Evolutionary conservation across 129 eudicot genomes (phyloP).

Genomic region (Oenanthe sinensis): DNA sequence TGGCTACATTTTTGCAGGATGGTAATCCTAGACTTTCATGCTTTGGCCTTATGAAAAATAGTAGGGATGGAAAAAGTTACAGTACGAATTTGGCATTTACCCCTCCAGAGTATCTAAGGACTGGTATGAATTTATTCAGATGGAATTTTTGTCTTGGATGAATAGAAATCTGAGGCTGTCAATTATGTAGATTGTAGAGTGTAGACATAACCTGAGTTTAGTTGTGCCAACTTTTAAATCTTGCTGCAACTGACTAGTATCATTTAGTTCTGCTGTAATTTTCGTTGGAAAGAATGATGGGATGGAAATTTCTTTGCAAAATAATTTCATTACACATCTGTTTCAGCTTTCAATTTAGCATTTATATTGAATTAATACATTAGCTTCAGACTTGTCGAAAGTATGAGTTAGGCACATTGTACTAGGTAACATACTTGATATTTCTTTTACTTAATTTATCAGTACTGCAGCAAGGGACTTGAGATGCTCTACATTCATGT

Average conservation of each 20-base stretch:
- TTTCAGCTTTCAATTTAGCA: neutral
- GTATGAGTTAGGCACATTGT: neutral
- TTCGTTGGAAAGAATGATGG: neutral
- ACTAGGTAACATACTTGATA: neutral
- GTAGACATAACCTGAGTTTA: neutral
- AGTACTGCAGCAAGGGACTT: neutral
- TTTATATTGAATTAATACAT: neutral
- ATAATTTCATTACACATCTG: neutral
- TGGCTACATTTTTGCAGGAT: conserved; percentile 36
- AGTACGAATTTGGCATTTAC: conserved; percentile 67
- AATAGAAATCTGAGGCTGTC: neutral
- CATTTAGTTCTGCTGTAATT: neutral
- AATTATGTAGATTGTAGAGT: neutral
- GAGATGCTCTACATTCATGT: neutral
- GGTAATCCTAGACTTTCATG: conserved; percentile 70
- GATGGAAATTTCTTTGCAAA: neutral
- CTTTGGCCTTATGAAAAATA: conserved; percentile 66
- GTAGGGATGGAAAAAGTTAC: conserved; percentile 66
- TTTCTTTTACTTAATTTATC: neutral
- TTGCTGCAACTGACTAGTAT: neutral
- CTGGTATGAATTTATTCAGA: conserved; percentile 29
- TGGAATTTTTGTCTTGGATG: neutral
- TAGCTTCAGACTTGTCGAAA: neutral
- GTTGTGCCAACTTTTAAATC: neutral
- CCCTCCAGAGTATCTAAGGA: conserved; percentile 66